Percentiles rank a stretch among this genome's conserved stretches.
phyloP scores from a whole-genome alignment of 108 stramenopile genomes.

The Cyclotella kingstonii region DNA sequence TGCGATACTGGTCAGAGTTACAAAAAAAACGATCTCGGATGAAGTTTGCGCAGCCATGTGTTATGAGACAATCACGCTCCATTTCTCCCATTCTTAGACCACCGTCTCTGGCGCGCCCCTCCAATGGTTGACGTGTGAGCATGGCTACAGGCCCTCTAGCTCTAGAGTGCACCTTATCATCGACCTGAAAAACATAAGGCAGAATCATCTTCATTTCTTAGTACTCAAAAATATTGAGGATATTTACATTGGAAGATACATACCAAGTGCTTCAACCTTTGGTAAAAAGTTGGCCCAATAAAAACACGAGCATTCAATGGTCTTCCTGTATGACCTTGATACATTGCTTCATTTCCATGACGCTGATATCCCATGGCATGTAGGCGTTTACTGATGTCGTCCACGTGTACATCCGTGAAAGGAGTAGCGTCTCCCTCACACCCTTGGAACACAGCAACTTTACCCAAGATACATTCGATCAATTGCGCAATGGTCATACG shows the following conservation, averaged over 20 bases:
- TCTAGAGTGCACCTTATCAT: constrained; percentile 99
- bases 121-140: constrained; percentile 98
- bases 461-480: constrained; percentile 97
- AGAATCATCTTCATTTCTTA: not conserved
- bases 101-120: constrained; percentile 97
- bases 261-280: constrained; percentile 98
- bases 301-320: constrained; percentile 95
- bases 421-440: constrained; percentile 98
- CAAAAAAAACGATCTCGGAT: constrained; percentile 98
- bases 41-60: constrained; percentile 98
- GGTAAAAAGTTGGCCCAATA: constrained; percentile 99
- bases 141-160: constrained; percentile 97
- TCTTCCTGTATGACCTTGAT: constrained; percentile 97
- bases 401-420: constrained; percentile 96
- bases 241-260: not conserved
- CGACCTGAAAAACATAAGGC: constrained; percentile 45
- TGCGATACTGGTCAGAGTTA: constrained; percentile 96
- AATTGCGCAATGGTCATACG: constrained; percentile 99
- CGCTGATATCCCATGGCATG: constrained; percentile 96
- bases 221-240: not conserved
- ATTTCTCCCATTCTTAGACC: constrained; percentile 99
- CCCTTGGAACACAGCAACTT: constrained; percentile 95
- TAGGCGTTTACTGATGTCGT: constrained; percentile 87
- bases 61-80: constrained; percentile 99
- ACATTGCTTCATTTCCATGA: constrained; percentile 97